A percentile compares a stretch with the other conserved stretches of the same genome.
These are phyloP conservation scores for Marasmius fiardii DNA, from an alignment of 1,284 basidiomycete species.

Conservation along the genomic window DNA sequence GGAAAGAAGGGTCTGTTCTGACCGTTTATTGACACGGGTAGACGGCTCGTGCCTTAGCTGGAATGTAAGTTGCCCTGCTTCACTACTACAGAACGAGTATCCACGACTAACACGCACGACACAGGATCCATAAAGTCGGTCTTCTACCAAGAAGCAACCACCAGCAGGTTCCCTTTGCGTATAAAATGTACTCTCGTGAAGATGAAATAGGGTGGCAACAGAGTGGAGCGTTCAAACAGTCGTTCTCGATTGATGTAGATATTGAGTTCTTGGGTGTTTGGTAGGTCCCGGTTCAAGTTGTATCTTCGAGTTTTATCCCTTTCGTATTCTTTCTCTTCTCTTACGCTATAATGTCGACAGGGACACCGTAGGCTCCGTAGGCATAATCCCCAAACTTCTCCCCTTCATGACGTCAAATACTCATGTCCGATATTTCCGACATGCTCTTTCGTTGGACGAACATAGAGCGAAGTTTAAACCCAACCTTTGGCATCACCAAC, in stretches of 20 bases:
- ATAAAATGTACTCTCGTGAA: slow-evolving; percentile 49
- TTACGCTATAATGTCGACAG: slow-evolving; percentile 7
- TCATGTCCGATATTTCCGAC: slow-evolving; percentile 56
- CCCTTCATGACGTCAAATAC: slow-evolving; percentile 58
- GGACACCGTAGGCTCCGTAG: slow-evolving; percentile 17
- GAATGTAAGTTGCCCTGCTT: slow-evolving; percentile 28
- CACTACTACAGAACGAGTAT: slow-evolving; percentile 28
- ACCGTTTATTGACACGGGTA: slow-evolving; percentile 25
- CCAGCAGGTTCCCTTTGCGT: slow-evolving; percentile 56
- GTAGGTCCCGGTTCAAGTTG: too few species aligned
- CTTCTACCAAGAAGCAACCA: slow-evolving; percentile 47
- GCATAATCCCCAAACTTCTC: slow-evolving; percentile 23
- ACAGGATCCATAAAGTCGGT: slow-evolving; percentile 35
- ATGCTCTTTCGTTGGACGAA: slow-evolving; percentile 67
- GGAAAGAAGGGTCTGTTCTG: too few species aligned
- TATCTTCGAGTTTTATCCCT: neutral
- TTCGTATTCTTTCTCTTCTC: neutral
- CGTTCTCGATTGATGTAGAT: slow-evolving; percentile 45
- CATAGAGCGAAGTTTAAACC: slow-evolving; percentile 29
- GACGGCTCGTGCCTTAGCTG: slow-evolving; percentile 46
- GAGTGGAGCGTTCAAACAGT: slow-evolving; percentile 47
- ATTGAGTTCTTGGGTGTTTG: slow-evolving; percentile 46
- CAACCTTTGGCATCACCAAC: slow-evolving; percentile 29
- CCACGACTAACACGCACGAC: too few species aligned
- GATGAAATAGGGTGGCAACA: slow-evolving; percentile 37